Evolutionary conservation across 768 basidiomycete species (phyloP).

Genomic region (Mycena vitilis): DNA sequence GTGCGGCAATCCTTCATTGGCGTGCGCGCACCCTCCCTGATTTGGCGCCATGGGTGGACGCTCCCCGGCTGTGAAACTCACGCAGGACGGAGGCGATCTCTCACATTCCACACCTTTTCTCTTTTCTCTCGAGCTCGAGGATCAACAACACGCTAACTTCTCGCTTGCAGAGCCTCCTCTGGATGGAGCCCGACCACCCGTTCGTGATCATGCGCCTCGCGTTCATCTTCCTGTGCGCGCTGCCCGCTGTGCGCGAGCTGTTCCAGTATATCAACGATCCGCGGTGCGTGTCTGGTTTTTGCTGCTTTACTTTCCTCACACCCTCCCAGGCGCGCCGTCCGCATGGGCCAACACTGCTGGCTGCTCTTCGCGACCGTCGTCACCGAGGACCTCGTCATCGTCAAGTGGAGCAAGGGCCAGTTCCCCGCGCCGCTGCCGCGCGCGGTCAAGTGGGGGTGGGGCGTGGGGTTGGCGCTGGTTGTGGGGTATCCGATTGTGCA

Average conservation of each 20-base stretch:
- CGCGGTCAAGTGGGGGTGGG: constrained; percentile 75
- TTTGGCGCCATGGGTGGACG: no score
- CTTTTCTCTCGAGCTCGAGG: no score
- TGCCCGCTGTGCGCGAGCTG: constrained; percentile 86
- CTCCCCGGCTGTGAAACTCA: no score
- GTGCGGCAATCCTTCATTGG: no score
- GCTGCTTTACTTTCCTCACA: neutral
- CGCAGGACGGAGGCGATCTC: no score
- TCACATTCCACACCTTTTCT: no score
- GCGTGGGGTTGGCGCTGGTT: constrained; percentile 66
- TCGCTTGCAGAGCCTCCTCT: constrained; percentile 63
- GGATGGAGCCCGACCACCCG: constrained; percentile 94
- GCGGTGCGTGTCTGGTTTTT: no score
- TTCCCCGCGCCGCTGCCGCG: constrained; percentile 73
- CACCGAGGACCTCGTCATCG: constrained; percentile 83
- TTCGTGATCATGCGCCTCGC: constrained; percentile 80
- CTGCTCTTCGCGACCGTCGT: constrained; percentile 85
- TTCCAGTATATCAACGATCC: constrained; percentile 88
- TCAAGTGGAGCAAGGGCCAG: constrained; percentile 84
- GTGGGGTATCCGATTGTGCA: constrained; percentile 75
- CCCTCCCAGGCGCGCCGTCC: constrained; percentile 71
- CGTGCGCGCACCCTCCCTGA: no score
- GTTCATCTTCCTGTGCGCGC: constrained; percentile 85
- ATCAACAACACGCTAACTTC: neutral
- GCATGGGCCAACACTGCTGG: constrained; percentile 94